phyloP scores from a whole-genome alignment of 257 asterid species.

The Buddleja alternifolia region DNA sequence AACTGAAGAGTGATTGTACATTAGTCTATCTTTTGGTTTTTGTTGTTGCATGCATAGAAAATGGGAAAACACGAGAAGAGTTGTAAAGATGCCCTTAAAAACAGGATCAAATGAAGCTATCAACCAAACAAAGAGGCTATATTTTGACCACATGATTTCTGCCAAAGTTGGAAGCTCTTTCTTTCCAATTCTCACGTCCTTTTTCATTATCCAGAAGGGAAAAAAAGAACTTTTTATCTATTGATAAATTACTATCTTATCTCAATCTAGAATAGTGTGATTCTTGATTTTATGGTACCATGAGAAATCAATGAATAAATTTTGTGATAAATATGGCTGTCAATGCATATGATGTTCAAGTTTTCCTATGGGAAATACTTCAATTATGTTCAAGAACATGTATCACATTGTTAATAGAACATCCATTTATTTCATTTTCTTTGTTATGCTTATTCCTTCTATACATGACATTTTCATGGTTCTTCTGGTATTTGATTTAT shows the following conservation, averaged over 20 bases:
- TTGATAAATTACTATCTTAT: not conserved
- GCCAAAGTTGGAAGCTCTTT: constrained; percentile 16
- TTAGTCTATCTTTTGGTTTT: constrained; percentile 27
- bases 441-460: constrained; percentile 42
- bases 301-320: not conserved
- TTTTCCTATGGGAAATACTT: constrained; percentile 39
- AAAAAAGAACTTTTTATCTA: not conserved
- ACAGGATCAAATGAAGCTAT: constrained; percentile 41
- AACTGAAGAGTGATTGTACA: too few relatives aligned
- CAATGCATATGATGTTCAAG: constrained; percentile 47
- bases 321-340: constrained; percentile 48
- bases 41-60: constrained; percentile 31
- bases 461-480: constrained; percentile 47
- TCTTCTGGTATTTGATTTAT: constrained; percentile 62
- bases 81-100: constrained; percentile 36
- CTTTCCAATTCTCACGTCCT: constrained; percentile 4
- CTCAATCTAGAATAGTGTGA: not conserved
- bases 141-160: constrained; percentile 36
- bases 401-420: constrained; percentile 26
- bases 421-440: constrained; percentile 52
- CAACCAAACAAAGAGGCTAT: constrained; percentile 46
- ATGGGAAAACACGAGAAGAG: constrained; percentile 35
- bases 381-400: constrained; percentile 39
- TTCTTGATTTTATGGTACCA: constrained; percentile 13
- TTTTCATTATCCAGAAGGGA: constrained; percentile 24